These are phyloP conservation scores for Leccinum arenicola DNA, from an alignment of 768 basidiomycete species.

Conservation along the genomic window DNA sequence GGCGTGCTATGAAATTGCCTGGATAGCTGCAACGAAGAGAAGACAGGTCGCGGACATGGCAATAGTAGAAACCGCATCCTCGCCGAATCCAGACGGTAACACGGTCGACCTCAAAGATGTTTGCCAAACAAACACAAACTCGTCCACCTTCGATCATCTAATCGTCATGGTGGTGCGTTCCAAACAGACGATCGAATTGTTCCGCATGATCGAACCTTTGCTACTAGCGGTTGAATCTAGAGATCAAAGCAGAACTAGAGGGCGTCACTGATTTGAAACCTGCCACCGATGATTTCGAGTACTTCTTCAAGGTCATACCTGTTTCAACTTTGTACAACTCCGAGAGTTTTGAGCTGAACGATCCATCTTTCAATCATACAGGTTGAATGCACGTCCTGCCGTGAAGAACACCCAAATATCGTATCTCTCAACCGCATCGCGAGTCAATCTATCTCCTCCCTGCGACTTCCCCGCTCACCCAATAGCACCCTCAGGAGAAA, in stretches of 20 bases:
- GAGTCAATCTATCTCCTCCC: constrained; percentile 7
- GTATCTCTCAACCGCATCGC: constrained; percentile 73
- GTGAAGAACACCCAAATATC: constrained; percentile 70
- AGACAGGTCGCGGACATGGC: constrained; percentile 16
- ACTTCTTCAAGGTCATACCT: constrained; percentile 66
- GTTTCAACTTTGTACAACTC: background rate
- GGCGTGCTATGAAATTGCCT: constrained; percentile 29
- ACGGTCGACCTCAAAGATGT: background rate
- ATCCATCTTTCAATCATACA: constrained; percentile 18
- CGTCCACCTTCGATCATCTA: constrained; percentile 2
- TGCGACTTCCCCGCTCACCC: constrained; percentile 1
- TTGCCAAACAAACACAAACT: constrained; percentile 28
- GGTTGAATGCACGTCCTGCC: constrained; percentile 81
- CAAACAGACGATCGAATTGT: background rate
- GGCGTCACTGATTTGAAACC: constrained; percentile 72
- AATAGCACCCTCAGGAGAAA: constrained; percentile 49
- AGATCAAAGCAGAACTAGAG: constrained; percentile 78
- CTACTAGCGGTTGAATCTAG: constrained; percentile 54
- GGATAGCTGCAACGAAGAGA: constrained; percentile 5
- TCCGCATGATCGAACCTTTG: background rate
- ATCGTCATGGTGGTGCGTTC: constrained; percentile 51
- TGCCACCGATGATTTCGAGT: constrained; percentile 68
- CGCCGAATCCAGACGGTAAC: background rate
- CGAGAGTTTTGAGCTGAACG: background rate
- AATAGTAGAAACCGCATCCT: constrained; percentile 21